Percentiles rank a stretch among this genome's conserved stretches.
Evolutionary conservation across 2,329 filamentous ascomycete genomes (phyloP).

Genomic region (Colletotrichum scovillei): DNA sequence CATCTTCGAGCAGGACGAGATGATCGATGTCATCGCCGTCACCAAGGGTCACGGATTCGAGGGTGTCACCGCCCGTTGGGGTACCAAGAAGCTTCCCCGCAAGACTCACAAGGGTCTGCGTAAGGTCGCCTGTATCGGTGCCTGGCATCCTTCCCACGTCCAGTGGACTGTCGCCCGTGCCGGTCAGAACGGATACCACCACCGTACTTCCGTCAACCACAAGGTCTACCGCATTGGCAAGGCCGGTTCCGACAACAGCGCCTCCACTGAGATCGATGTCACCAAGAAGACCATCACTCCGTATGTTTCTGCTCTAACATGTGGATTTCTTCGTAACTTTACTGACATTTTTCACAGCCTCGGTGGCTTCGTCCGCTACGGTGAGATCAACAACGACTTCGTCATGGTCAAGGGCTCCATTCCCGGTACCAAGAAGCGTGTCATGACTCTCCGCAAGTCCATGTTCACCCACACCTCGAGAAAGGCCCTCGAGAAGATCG

Average conservation of each 20-base stretch:
- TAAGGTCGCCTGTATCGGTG: constrained; percentile 99
- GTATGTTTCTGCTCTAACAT: constrained; percentile 72
- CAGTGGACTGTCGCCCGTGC: constrained; percentile 99
- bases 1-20: constrained; percentile 99
- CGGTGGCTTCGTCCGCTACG: constrained; percentile 99
- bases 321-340: background rate
- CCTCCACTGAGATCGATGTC: constrained; percentile 93
- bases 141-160: constrained; percentile 99
- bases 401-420: constrained; percentile 97
- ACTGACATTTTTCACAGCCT: constrained; percentile 70
- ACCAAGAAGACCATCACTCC: constrained; percentile 99
- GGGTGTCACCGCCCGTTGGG: constrained; percentile 98
- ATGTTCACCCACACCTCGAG: constrained; percentile 98
- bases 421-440: constrained; percentile 98
- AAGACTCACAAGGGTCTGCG: constrained; percentile 99
- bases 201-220: constrained; percentile 99
- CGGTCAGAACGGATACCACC: constrained; percentile 99
- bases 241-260: constrained; percentile 90
- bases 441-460: constrained; percentile 98
- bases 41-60: constrained; percentile 99
- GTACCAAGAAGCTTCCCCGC: constrained; percentile 99
- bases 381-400: constrained; percentile 99
- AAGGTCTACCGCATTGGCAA: constrained; percentile 99
- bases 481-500: constrained; percentile 97
- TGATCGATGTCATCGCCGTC: constrained; percentile 99